A percentile compares a stretch with the other conserved stretches of the same genome.
phyloP scores from a whole-genome alignment of 1,284 basidiomycete species.

The Neonothopanus nambi region DNA sequence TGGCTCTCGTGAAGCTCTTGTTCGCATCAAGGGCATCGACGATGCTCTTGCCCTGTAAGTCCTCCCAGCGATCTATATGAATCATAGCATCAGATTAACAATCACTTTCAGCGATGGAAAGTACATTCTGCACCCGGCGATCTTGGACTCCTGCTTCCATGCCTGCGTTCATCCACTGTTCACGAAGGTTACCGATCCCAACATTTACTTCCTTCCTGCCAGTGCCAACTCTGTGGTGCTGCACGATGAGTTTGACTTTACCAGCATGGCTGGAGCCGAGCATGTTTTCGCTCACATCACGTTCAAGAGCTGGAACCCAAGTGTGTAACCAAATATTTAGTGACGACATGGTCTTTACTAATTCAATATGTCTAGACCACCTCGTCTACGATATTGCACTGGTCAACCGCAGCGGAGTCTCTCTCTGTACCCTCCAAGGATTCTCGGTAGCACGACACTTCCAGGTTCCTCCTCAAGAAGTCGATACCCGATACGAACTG shows the following conservation, averaged over 20 bases:
- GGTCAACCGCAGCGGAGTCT: too few species aligned
- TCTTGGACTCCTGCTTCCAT: conserved; percentile 31
- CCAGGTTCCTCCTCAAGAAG: not conserved
- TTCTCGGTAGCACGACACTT: not conserved
- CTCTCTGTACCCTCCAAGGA: not conserved
- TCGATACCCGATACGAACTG: not conserved
- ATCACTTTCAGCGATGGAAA: conserved; percentile 8
- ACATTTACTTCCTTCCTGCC: conserved; percentile 28
- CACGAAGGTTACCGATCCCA: conserved; percentile 23
- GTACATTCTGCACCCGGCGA: conserved; percentile 32
- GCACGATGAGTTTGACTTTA: conserved; percentile 11
- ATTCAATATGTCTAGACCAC: not conserved
- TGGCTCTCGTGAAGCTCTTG: conserved; percentile 1
- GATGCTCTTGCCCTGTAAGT: not conserved
- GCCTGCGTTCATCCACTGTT: conserved; percentile 26
- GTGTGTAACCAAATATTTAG: not conserved
- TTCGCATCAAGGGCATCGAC: conserved; percentile 4
- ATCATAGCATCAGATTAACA: not conserved
- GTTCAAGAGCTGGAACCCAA: conserved; percentile 15
- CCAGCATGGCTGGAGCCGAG: conserved; percentile 13
- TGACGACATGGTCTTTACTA: too few species aligned
- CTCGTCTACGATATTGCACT: not conserved
- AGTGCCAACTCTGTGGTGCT: conserved; percentile 7
- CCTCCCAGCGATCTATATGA: not conserved
- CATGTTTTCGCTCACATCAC: conserved; percentile 18